Percentiles rank a stretch among this genome's conserved stretches.
Evolutionary conservation across 345 rosid genomes (phyloP).

Genomic region (Aegle marmelos): DNA sequence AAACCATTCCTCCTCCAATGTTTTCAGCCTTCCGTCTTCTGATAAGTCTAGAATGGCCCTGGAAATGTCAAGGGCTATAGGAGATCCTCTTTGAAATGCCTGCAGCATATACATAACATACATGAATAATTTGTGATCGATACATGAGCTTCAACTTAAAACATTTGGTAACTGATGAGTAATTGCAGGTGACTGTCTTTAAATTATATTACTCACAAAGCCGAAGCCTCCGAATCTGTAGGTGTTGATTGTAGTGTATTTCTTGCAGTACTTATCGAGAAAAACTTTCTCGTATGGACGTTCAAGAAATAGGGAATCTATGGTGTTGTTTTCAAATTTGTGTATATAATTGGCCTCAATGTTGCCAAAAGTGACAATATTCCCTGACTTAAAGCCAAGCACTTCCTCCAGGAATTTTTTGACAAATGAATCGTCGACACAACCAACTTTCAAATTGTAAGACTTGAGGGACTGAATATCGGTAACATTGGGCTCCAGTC

Average conservation of each 20-base stretch:
- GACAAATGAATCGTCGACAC: constrained; percentile 36
- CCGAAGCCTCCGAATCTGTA: constrained; percentile 49
- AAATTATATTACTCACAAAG: constrained; percentile 33
- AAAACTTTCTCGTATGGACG: constrained; percentile 40
- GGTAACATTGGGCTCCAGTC: constrained; percentile 23
- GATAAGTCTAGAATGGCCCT: constrained; percentile 39
- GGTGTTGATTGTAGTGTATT: constrained; percentile 16
- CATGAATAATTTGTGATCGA: not conserved
- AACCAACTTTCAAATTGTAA: constrained; percentile 30
- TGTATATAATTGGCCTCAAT: constrained; percentile 9
- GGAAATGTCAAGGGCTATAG: constrained; percentile 41
- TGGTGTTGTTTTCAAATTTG: constrained; percentile 16
- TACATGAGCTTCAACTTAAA: not conserved
- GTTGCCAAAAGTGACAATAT: constrained; percentile 1
- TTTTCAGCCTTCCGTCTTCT: constrained; percentile 32
- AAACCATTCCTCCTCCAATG: constrained; percentile 37
- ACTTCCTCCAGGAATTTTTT: constrained; percentile 21
- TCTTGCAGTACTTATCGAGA: constrained; percentile 29
- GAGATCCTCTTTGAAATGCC: constrained; percentile 55
- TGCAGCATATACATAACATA: not conserved
- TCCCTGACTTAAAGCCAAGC: constrained; percentile 15
- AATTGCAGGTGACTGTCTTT: too few species aligned
- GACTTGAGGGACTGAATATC: constrained; percentile 23
- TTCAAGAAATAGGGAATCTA: constrained; percentile 38
- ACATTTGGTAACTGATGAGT: too few species aligned